Evolutionary conservation across 2,329 filamentous ascomycete genomes (phyloP).

Genomic region (Onygena corvina): DNA sequence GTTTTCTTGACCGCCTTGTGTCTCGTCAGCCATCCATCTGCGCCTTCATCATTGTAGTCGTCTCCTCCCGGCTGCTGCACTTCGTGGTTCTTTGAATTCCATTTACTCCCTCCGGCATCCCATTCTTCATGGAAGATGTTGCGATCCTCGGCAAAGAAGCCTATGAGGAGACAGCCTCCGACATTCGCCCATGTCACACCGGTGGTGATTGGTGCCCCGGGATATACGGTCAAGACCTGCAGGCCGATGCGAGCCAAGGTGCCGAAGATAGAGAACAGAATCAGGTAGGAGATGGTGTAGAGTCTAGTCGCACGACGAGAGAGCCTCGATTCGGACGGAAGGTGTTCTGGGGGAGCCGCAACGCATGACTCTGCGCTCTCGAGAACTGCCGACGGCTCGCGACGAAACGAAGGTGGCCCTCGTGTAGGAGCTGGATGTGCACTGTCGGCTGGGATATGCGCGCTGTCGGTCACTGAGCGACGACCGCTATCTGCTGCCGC

Average conservation of each 20-base stretch:
- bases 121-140: slow-evolving; percentile 61
- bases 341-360: slow-evolving; percentile 13
- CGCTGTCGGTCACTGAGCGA: slow-evolving; percentile 7
- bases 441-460: slow-evolving; percentile 19
- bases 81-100: background rate
- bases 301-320: slow-evolving; percentile 42
- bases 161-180: slow-evolving; percentile 67
- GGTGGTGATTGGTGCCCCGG: slow-evolving; percentile 61
- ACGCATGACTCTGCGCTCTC: slow-evolving; percentile 19
- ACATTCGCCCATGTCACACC: slow-evolving; percentile 81
- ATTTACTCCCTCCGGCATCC: slow-evolving; percentile 28
- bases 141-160: slow-evolving; percentile 69
- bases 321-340: slow-evolving; percentile 8
- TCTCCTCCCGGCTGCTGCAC: background rate
- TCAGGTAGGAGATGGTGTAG: slow-evolving; percentile 67
- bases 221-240: slow-evolving; percentile 66
- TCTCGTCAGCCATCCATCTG: slow-evolving; percentile 38
- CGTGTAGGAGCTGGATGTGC: slow-evolving; percentile 35
- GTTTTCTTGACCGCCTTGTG: slow-evolving; percentile 64
- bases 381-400: slow-evolving; percentile 29
- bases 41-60: slow-evolving; percentile 4
- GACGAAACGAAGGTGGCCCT: slow-evolving; percentile 15
- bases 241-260: slow-evolving; percentile 73
- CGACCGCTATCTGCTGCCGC: too few relatives aligned
- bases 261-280: slow-evolving; percentile 75